Conservation (phyloP, 352 stramenopile species). For the Plasmopara muralis region DNA sequence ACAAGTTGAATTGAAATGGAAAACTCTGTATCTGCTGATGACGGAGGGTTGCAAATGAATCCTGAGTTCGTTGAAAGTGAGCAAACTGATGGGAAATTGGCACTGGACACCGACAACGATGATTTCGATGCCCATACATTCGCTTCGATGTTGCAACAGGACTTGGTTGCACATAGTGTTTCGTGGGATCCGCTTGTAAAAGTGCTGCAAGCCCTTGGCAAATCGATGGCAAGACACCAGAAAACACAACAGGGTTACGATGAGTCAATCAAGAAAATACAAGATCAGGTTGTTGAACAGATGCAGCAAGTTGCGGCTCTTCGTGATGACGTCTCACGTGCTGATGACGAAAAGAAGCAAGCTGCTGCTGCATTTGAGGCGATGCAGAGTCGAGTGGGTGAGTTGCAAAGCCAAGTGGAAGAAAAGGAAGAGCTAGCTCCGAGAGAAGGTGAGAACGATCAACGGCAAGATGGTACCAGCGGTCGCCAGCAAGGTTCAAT, state of each 20-base stretch:
- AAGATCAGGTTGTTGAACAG: slow-evolving; percentile 28
- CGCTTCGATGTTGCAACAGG: slow-evolving; percentile 49
- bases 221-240: slow-evolving; percentile 51
- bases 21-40: slow-evolving; percentile 11
- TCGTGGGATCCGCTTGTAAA: slow-evolving; percentile 71
- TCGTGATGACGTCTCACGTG: slow-evolving; percentile 31
- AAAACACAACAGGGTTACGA: slow-evolving; percentile 29
- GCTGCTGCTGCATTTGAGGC: slow-evolving; percentile 36
- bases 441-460: slow-evolving; percentile 13
- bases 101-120: slow-evolving; percentile 15
- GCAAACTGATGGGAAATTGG: slow-evolving; percentile 2
- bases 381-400: slow-evolving; percentile 43
- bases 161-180: slow-evolving; percentile 63
- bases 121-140: slow-evolving; percentile 45
- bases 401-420: slow-evolving; percentile 41
- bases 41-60: slow-evolving; percentile 15
- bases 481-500: slow-evolving; percentile 4
- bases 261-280: slow-evolving; percentile 44
- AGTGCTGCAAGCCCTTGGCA: slow-evolving; percentile 47
- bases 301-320: slow-evolving; percentile 15
- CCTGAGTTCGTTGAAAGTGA: slow-evolving; percentile 2
- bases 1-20: slow-evolving; percentile 16
- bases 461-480: slow-evolving; percentile 8
- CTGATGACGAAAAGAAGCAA: slow-evolving; percentile 51
- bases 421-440: slow-evolving; percentile 18